These are phyloP conservation scores for Fagus crenata DNA, from an alignment of 306 rosid species.

Conservation along the genomic window DNA sequence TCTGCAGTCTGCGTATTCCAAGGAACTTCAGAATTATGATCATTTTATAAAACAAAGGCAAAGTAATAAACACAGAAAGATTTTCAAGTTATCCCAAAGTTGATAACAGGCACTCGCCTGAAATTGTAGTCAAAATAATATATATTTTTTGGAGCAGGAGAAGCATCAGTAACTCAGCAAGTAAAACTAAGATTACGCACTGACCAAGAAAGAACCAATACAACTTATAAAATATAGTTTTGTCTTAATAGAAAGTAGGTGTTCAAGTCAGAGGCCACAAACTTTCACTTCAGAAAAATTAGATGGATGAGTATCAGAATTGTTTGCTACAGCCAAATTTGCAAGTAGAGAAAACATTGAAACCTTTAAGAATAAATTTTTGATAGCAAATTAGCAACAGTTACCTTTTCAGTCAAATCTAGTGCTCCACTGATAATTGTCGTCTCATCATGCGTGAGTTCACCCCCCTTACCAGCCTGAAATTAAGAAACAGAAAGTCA, in stretches of 20 bases:
- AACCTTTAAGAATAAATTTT: conserved; percentile 7
- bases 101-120: conserved; percentile 18
- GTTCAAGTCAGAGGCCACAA: background rate
- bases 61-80: conserved; percentile 13
- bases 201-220: background rate
- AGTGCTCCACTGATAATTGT: conserved; percentile 95
- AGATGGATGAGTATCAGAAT: background rate
- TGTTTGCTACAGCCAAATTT: background rate
- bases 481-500: conserved; percentile 7
- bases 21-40: conserved; percentile 19
- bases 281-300: background rate
- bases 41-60: conserved; percentile 23
- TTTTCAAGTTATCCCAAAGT: conserved; percentile 10
- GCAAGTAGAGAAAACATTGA: background rate
- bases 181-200: conserved; percentile 7
- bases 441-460: conserved; percentile 94
- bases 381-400: background rate
- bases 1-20: conserved; percentile 59
- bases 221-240: background rate
- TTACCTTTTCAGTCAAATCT: conserved; percentile 91
- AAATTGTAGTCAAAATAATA: conserved; percentile 14
- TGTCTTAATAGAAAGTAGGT: background rate
- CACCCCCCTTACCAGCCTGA: conserved; percentile 99
- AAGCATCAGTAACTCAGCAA: conserved; percentile 17
- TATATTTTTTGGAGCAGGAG: conserved; percentile 8